Conservation (phyloP, 495 filamentous ascomycete genomes). For the Cryomyces antarcticus region DNA sequence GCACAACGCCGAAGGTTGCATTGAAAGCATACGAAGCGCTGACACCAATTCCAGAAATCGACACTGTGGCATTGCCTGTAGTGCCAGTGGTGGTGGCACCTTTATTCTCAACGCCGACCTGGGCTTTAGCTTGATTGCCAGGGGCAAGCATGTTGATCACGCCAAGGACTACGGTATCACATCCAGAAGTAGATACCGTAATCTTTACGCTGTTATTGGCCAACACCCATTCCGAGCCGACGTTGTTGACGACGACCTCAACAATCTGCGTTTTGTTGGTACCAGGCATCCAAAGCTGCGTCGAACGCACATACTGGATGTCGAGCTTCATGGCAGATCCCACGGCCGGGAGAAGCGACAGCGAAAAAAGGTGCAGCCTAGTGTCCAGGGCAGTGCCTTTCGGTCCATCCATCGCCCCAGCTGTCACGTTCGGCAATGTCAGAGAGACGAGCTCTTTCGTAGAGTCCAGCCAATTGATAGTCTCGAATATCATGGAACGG, state of each 20-base stretch:
- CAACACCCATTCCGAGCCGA: slow-evolving; percentile 22
- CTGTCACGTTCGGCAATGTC: slow-evolving; percentile 20
- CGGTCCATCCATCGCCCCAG: slow-evolving; percentile 7
- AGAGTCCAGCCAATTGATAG: slow-evolving; percentile 25
- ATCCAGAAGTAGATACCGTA: slow-evolving; percentile 17
- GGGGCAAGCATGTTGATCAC: slow-evolving; percentile 28
- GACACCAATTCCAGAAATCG: slow-evolving; percentile 13
- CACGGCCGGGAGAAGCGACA: slow-evolving; percentile 17
- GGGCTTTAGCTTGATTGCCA: slow-evolving; percentile 29
- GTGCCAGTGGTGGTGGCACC: slow-evolving; percentile 3
- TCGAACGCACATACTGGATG: slow-evolving; percentile 30
- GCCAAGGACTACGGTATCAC: slow-evolving; percentile 20
- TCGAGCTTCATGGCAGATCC: slow-evolving; percentile 5
- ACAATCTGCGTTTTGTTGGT: slow-evolving; percentile 27
- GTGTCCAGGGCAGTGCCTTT: slow-evolving; percentile 8
- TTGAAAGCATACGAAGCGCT: slow-evolving; percentile 14
- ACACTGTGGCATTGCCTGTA: slow-evolving; percentile 11
- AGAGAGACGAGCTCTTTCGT: slow-evolving; percentile 24
- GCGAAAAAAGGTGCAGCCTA: slow-evolving; percentile 25
- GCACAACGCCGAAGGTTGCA: slow-evolving; percentile 17
- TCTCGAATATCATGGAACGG: slow-evolving; percentile 31
- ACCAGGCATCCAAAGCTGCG: slow-evolving; percentile 28
- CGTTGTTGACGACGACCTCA: slow-evolving; percentile 31
- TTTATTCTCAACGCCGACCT: slow-evolving; percentile 23
- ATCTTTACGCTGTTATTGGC: slow-evolving; percentile 20